These are phyloP conservation scores for Omphalotus guepiniiformis DNA, from an alignment of 768 basidiomycete genomes.

Conservation along the genomic window DNA sequence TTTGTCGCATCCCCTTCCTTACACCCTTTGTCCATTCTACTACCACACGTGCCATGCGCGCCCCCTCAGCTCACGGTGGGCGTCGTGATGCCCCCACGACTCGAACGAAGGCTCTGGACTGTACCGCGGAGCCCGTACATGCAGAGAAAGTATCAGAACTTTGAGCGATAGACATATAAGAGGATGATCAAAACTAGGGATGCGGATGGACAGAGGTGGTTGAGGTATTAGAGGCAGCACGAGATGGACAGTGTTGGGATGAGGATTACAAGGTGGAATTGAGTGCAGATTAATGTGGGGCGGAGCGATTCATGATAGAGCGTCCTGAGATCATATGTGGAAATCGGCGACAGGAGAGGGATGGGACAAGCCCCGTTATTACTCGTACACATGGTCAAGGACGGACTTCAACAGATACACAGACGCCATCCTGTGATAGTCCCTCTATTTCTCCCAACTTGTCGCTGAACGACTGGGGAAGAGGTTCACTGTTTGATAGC, in stretches of 20 bases:
- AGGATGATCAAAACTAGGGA: constrained; percentile 90
- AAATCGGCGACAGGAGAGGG: no score
- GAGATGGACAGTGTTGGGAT: constrained; percentile 85
- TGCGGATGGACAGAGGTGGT: constrained; percentile 73
- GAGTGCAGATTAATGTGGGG: constrained; percentile 50
- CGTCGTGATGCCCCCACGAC: constrained; percentile 61
- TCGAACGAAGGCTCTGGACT: constrained; percentile 80
- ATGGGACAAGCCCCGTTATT: no score
- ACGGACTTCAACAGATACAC: no score
- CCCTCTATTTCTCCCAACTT: no score
- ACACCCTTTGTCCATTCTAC: constrained; percentile 53
- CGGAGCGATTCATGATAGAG: no score
- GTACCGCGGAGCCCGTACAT: constrained; percentile 84
- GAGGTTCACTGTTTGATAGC: no score
- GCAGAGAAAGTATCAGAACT: constrained; percentile 97
- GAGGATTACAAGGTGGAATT: constrained; percentile 75
- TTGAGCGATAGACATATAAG: constrained; percentile 78
- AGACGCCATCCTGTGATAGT: no score
- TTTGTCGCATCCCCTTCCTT: no score
- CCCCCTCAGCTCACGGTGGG: constrained; percentile 76
- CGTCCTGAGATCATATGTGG: no score
- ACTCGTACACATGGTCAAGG: no score
- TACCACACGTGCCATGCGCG: constrained; percentile 66
- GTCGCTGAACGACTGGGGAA: no score
- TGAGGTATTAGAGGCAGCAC: constrained; percentile 72